Base-by-base conservation (phyloP, 2,329 filamentous ascomycete genomes). In the Diaporthe caulivora region DNA sequence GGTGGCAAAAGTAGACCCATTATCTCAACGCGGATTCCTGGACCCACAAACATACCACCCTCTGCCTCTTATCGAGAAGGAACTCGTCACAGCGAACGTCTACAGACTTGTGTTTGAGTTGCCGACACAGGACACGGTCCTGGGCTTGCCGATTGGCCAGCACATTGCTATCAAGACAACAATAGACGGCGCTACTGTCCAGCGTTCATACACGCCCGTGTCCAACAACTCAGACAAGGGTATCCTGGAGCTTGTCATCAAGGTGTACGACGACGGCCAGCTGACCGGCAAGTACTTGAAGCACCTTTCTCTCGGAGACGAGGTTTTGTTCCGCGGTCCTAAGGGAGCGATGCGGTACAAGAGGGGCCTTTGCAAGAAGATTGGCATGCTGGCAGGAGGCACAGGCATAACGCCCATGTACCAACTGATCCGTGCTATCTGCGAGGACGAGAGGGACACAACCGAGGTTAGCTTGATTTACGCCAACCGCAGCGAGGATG, bases 361-460 rank as follows among this genome's bases (percentile, higher is more conserved):
- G 21, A 83, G 81, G 26, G 83, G 82, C 0, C 79, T 85, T 0
- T 82, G 81, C 64, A 83, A 82, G 75, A 80, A 82, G 54, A 84
- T 91, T 53, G 88, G 88, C 72, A 90, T 91, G 88, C 78, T 91
- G 1, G 88, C 87, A 1, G 88, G 88, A 47, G 86, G 86, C 21
- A 85, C 78, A 0, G 87, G 87, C 8, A 87, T 88, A 73, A 88
- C 89, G 1, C 88, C 89, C 3, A 89, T 90, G 86, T 90, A 86
- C 78, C 90, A 92, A 78, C 80, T 92, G 9, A 91, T 92, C 77
- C 87, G 90, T 5, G 89, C 89, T 55, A 90, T 92, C 72, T 91
- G 89, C 77, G 90, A 92, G 77, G 87, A 92, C 70, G 83, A 86
- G n/a, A 81, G 80, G 9, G 91, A 92, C 75, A 84, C 82, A 1